A percentile compares a stretch with the other conserved stretches of the same genome.
phyloP scores from a whole-genome alignment of 805 yeast genomes.

The Phaffomyces antillensis region DNA sequence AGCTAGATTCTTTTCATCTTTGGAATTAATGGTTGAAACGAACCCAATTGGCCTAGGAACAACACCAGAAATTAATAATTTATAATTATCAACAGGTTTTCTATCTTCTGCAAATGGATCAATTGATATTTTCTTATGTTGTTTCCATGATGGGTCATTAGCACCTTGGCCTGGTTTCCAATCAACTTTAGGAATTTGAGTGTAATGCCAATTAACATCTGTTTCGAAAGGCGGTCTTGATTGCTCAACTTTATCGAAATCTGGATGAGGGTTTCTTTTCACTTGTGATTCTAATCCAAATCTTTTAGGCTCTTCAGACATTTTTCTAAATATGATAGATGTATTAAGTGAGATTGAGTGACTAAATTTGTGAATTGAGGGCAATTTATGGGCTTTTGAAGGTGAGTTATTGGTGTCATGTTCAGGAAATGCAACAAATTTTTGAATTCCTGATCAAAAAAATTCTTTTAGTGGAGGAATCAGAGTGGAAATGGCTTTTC shows the following conservation, averaged over 20 bases:
- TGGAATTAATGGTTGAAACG: constrained; percentile 37
- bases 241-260: constrained; percentile 24
- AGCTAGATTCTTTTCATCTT: constrained; percentile 44
- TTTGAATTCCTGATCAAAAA: too few species aligned
- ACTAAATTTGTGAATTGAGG: too few species aligned
- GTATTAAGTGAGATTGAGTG: too few species aligned
- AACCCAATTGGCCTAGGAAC: constrained; percentile 59
- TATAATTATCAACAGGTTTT: constrained; percentile 33
- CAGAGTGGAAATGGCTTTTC: too few species aligned
- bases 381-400: too few species aligned
- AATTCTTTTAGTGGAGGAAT: too few species aligned
- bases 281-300: neutral
- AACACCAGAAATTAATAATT: constrained; percentile 42
- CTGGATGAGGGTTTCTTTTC: constrained; percentile 17
- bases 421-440: too few species aligned
- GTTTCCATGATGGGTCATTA: constrained; percentile 21
- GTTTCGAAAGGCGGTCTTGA: constrained; percentile 18
- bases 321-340: neutral
- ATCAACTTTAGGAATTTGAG: constrained; percentile 14
- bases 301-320: neutral
- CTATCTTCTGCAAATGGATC: constrained; percentile 33
- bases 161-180: constrained; percentile 32
- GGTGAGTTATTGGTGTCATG: too few species aligned
- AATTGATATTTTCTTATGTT: constrained; percentile 35
- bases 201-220: constrained; percentile 13